phyloP scores from a whole-genome alignment of 192 early-diverging fungal species.

The Chytriomyces hyalinus region DNA sequence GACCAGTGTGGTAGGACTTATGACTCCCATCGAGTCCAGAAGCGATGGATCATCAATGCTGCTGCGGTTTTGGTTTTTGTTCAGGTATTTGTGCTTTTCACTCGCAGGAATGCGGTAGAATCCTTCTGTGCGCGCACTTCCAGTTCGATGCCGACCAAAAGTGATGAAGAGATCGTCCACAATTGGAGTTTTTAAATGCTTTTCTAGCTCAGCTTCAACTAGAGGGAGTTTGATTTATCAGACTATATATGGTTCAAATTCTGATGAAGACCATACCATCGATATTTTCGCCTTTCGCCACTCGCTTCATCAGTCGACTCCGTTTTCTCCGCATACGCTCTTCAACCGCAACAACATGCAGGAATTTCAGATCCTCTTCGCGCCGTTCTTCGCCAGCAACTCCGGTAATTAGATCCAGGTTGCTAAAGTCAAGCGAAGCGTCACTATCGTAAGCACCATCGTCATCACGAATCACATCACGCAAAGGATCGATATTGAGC shows the following conservation, averaged over 20 bases:
- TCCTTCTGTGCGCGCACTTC: constrained; percentile 83
- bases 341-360: constrained; percentile 32
- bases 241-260: background rate
- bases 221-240: background rate
- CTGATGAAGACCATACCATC: constrained; percentile 2
- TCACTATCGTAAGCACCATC: constrained; percentile 34
- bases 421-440: constrained; percentile 28
- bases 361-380: constrained; percentile 34
- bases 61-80: constrained; percentile 22
- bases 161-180: constrained; percentile 32
- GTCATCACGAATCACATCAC: background rate
- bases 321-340: constrained; percentile 26
- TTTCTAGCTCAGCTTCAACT: constrained; percentile 30
- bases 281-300: background rate
- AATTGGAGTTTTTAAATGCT: background rate
- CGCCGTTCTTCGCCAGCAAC: constrained; percentile 23
- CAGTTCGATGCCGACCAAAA: constrained; percentile 60
- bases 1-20: constrained; percentile 13
- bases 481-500: constrained; percentile 15
- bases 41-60: constrained; percentile 7
- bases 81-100: constrained; percentile 59
- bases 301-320: constrained; percentile 31
- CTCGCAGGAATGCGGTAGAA: constrained; percentile 71
- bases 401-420: constrained; percentile 25
- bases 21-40: constrained; percentile 24